phyloP scores from a whole-genome alignment of 352 stramenopile species.

The Pythium monospermum region DNA sequence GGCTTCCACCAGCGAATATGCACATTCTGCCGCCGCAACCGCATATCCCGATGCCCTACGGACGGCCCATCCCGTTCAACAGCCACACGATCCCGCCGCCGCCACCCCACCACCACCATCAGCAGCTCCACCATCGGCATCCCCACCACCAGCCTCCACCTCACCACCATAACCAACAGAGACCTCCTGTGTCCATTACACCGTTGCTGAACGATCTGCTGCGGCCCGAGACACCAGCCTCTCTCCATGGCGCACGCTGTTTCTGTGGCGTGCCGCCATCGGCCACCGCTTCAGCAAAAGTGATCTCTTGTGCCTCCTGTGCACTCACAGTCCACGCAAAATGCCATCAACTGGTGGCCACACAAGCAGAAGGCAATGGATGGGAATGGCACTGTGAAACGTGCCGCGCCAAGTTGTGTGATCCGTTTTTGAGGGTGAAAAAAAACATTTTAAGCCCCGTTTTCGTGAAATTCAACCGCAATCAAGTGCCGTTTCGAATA shows the following conservation, averaged over 20 bases:
- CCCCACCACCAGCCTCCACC: slow-evolving; percentile 9
- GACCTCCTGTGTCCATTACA: neutral
- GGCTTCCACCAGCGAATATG: neutral
- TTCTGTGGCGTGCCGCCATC: slow-evolving; percentile 34
- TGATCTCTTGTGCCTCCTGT: slow-evolving; percentile 51
- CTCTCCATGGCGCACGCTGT: slow-evolving; percentile 47
- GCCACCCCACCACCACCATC: neutral
- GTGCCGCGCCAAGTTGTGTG: slow-evolving; percentile 61
- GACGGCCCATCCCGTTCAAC: slow-evolving; percentile 12
- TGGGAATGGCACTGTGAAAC: slow-evolving; percentile 80
- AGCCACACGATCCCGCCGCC: neutral
- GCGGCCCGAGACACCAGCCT: slow-evolving; percentile 21
- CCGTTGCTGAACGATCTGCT: slow-evolving; percentile 26
- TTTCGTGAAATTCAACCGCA: slow-evolving; percentile 64
- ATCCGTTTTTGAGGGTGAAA: slow-evolving; percentile 64
- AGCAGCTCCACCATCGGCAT: neutral
- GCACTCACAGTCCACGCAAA: slow-evolving; percentile 64
- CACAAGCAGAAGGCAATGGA: slow-evolving; percentile 24
- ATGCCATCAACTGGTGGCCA: slow-evolving; percentile 59
- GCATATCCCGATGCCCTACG: slow-evolving; percentile 3
- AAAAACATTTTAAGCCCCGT: slow-evolving; percentile 47
- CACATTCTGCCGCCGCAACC: neutral
- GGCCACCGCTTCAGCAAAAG: slow-evolving; percentile 19
- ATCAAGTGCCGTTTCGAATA: slow-evolving; percentile 41
- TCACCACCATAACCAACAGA: no score